Evolutionary conservation across 1,139 yeast genomes (phyloP).

Genomic region (Ashbya aceris): DNA sequence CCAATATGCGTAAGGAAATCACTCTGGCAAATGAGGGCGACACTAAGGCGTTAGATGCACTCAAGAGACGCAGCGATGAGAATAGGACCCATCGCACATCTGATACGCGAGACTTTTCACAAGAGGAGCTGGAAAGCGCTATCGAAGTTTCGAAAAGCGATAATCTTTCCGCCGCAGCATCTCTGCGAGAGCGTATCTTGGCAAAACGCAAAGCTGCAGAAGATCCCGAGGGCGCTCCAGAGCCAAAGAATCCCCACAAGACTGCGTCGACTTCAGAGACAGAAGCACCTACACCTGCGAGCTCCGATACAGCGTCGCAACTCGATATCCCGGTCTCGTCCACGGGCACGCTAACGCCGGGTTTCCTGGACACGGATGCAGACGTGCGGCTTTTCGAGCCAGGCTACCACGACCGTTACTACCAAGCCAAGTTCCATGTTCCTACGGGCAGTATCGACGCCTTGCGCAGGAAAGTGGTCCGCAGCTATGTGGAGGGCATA

Average conservation of each 20-base stretch:
- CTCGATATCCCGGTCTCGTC: constrained; percentile 10
- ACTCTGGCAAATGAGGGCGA: constrained; percentile 72
- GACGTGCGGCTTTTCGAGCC: constrained; percentile 72
- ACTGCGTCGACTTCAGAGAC: not conserved
- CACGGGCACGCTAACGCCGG: constrained; percentile 24
- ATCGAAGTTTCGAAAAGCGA: constrained; percentile 31
- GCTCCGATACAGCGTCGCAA: constrained; percentile 9
- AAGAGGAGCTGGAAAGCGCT: constrained; percentile 26
- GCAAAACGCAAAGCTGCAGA: constrained; percentile 19
- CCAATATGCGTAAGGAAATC: constrained; percentile 54
- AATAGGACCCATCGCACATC: constrained; percentile 17
- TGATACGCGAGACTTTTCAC: constrained; percentile 14
- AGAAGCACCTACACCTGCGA: not conserved
- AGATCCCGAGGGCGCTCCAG: constrained; percentile 14
- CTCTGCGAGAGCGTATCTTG: constrained; percentile 32
- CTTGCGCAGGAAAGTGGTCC: constrained; percentile 53
- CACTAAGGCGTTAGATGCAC: constrained; percentile 56
- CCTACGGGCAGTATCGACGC: constrained; percentile 44
- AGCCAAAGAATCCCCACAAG: not conserved
- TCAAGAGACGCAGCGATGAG: constrained; percentile 36
- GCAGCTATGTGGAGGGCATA: constrained; percentile 82
- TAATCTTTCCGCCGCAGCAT: constrained; percentile 36
- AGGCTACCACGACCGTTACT: constrained; percentile 79
- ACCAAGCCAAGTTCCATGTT: constrained; percentile 62
- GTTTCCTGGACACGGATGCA: constrained; percentile 40